These are phyloP conservation scores for Carex pumila DNA, from an alignment of 176 grass and related monocot species.

Conservation along the genomic window DNA sequence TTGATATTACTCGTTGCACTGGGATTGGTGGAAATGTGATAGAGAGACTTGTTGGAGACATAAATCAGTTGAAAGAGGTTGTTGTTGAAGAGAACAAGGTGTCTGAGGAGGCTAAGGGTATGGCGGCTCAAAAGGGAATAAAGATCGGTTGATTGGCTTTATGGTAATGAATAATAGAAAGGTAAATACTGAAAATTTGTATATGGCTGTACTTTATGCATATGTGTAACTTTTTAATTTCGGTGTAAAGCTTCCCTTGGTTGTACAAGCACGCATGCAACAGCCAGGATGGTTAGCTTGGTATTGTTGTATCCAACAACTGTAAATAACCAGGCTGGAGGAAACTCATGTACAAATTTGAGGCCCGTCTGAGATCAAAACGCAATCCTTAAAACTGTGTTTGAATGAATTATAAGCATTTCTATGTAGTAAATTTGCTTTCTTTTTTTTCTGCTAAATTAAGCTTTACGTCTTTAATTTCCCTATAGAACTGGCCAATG, in stretches of 20 bases:
- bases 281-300: background rate
- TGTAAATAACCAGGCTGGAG: conserved; percentile 2
- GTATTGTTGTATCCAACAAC: background rate
- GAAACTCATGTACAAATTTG: background rate
- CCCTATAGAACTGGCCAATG: background rate
- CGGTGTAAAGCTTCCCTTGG: background rate
- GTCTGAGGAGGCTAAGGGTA: conserved; percentile 32
- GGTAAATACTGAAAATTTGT: background rate
- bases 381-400: background rate
- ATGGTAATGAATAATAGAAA: background rate
- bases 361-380: background rate
- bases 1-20: conserved; percentile 59
- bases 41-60: conserved; percentile 39
- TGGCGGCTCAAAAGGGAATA: conserved; percentile 36
- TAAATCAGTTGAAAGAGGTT: conserved; percentile 38
- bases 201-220: conserved; percentile 12
- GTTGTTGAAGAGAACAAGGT: conserved; percentile 51
- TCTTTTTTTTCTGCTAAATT: background rate
- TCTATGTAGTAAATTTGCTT: background rate
- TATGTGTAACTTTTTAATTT: background rate
- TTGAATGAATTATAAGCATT: background rate
- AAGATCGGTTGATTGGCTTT: conserved; percentile 34
- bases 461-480: background rate
- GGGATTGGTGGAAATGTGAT: conserved; percentile 30
- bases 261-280: background rate